A percentile compares a stretch with the other conserved stretches of the same genome.
Evolutionary conservation across 805 yeast species (phyloP).

Genomic region (Wickerhamomyces ciferrii): DNA sequence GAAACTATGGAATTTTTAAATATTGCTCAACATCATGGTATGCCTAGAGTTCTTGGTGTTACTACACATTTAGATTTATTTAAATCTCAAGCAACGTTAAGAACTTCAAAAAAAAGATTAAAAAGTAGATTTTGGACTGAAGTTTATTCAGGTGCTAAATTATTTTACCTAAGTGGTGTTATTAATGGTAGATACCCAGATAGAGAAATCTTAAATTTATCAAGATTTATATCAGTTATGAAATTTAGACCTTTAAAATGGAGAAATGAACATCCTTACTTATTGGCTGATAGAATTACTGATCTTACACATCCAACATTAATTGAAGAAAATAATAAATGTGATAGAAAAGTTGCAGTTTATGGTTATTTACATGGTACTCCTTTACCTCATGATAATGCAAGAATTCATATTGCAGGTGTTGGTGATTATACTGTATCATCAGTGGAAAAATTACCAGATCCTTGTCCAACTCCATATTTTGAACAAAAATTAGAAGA

Average conservation of each 20-base stretch:
- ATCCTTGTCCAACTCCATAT: slow-evolving; percentile 98
- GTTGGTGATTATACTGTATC: slow-evolving; percentile 82
- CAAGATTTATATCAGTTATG: slow-evolving; percentile 94
- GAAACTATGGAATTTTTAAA: slow-evolving; percentile 98
- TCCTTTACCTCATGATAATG: slow-evolving; percentile 60
- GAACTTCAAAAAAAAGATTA: slow-evolving; percentile 86
- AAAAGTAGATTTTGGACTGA: slow-evolving; percentile 98
- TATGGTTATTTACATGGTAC: slow-evolving; percentile 97
- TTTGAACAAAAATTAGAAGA: slow-evolving; percentile 84
- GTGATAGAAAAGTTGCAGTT: slow-evolving; percentile 84
- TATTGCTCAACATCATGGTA: slow-evolving; percentile 96
- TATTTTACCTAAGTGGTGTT: slow-evolving; percentile 92
- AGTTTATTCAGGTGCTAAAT: slow-evolving; percentile 96
- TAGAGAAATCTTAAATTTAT: slow-evolving; percentile 85
- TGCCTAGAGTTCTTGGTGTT: slow-evolving; percentile 95
- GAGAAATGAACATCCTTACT: slow-evolving; percentile 97
- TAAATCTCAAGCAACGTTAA: slow-evolving; percentile 80
- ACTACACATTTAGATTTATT: slow-evolving; percentile 94
- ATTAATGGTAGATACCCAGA: slow-evolving; percentile 97
- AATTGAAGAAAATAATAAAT: slow-evolving; percentile 72
- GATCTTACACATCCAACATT: slow-evolving; percentile 90
- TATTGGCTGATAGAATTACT: slow-evolving; percentile 85
- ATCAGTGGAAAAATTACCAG: slow-evolving; percentile 84
- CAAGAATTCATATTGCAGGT: slow-evolving; percentile 91
- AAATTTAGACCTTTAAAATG: slow-evolving; percentile 98